A percentile compares a stretch with the other conserved stretches of the same genome.
These are phyloP conservation scores for Saturnispora serradocipensis DNA, from an alignment of 805 yeast genomes.

Conservation along the genomic window DNA sequence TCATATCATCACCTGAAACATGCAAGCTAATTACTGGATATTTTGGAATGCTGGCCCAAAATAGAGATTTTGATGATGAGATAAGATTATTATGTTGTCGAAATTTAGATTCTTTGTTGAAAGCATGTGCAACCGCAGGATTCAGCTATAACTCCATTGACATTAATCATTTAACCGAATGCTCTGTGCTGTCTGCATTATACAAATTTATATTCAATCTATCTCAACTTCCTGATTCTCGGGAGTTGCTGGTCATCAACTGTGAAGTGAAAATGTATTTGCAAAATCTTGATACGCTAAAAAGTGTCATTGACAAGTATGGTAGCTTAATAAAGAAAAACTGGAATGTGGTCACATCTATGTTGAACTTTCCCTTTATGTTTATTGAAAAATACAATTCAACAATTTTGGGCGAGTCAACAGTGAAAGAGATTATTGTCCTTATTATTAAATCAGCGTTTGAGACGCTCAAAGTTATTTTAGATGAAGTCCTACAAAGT, in stretches of 20 bases:
- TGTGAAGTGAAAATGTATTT: constrained; percentile 64
- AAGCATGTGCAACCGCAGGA: constrained; percentile 32
- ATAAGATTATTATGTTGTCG: constrained; percentile 41
- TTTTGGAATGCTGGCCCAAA: constrained; percentile 37
- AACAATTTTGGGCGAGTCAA: constrained; percentile 20
- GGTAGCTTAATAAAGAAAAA: constrained; percentile 47
- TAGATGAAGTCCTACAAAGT: constrained; percentile 74
- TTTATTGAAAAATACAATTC: constrained; percentile 25
- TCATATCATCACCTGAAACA: constrained; percentile 32
- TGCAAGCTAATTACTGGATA: constrained; percentile 43
- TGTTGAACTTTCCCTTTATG: constrained; percentile 51
- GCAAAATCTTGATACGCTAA: constrained; percentile 51
- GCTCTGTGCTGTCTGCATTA: constrained; percentile 40
- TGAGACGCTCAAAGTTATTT: constrained; percentile 70
- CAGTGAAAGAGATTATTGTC: constrained; percentile 38
- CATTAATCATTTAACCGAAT: constrained; percentile 29
- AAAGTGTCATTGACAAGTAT: constrained; percentile 66
- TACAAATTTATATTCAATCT: constrained; percentile 36
- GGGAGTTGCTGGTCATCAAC: constrained; percentile 38
- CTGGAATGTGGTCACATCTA: constrained; percentile 69
- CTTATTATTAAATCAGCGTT: constrained; percentile 60
- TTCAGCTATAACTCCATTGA: constrained; percentile 20
- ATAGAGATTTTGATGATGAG: constrained; percentile 34
- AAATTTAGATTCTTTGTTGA: constrained; percentile 44
- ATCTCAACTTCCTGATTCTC: constrained; percentile 29